Base-by-base conservation (phyloP, 176 grass and related monocot genomes). In the Eremochloa ophiuroides region DNA sequence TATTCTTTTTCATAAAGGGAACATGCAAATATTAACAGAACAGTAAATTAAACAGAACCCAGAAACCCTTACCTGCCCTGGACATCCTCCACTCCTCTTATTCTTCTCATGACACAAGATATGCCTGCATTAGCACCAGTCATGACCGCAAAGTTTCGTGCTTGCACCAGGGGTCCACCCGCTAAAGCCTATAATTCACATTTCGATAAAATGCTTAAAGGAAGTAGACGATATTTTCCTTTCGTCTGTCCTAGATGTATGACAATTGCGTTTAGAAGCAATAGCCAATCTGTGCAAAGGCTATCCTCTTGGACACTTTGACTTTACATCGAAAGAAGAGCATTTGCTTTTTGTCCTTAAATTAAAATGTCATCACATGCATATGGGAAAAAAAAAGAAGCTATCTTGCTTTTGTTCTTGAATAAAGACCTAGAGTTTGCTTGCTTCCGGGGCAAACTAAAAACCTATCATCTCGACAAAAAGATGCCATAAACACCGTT, bases 71-170 rank as follows among this genome's bases (percentile, higher is more conserved):
- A 95, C 96, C 93, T 95, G 44, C 88, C 92, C 79, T 99, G 93
- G 51, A 99, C 83, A 84, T 99, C 96, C 67, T 99, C 96, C 65
- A 90, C 89, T 71, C 96, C 96, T 91, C 93, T 86, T 80, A 99
- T 88, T 50, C 96, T 95, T 93, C 77, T 93, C 91, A 99, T 90
- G 67, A 95, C 88, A 84, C 90, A 95, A 70, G 96, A 90, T 85
- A 99, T 95, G 20, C 96, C 96, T 66, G 93, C 96, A 58, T 99
- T 99, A 46, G 91, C 89, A 14, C 96, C 96, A 23, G 96, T 99
- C 96, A 99, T 99, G 48, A 99, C 91, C 15, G 93, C 96, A 88
- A 99, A 99, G 48, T 99, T 99, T n/a, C 96, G 87, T 59, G 96
- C 96, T 85, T 95, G 96, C 67, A 93, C 93, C 35, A 95, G 73